phyloP scores from a whole-genome alignment of 78 protist species.

The Dictyostelium capitatum region DNA sequence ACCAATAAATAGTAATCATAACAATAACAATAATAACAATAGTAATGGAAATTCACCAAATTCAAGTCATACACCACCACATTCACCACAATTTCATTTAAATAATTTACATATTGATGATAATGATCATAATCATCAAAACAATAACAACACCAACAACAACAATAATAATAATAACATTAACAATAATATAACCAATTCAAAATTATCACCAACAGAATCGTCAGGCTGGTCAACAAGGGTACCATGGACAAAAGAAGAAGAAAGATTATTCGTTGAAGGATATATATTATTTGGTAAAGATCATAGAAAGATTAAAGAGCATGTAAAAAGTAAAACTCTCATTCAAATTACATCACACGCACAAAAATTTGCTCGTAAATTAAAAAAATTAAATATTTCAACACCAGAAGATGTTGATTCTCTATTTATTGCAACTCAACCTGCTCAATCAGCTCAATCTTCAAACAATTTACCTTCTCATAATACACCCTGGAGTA shows the following conservation, averaged over 20 bases:
- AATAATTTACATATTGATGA: background rate
- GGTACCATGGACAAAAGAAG: slow-evolving; percentile 56
- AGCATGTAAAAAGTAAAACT: slow-evolving; percentile 22
- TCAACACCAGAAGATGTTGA: background rate
- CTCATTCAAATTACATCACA: slow-evolving; percentile 35
- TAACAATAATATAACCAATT: background rate
- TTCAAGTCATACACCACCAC: slow-evolving; percentile 8
- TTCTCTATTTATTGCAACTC: background rate
- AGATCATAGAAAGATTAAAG: slow-evolving; percentile 60
- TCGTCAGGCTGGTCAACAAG: background rate
- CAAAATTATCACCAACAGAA: background rate
- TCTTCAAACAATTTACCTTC: slow-evolving; percentile 22
- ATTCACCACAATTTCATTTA: background rate
- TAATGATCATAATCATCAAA: background rate
- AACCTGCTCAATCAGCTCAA: background rate
- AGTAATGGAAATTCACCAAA: background rate
- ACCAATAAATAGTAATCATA: background rate
- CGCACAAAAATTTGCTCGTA: slow-evolving; percentile 19
- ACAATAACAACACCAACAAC: background rate
- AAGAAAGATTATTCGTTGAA: slow-evolving; percentile 26
- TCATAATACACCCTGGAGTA: slow-evolving; percentile 65
- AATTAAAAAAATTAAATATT: slow-evolving; percentile 6
- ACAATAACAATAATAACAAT: no score
- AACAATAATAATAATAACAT: background rate
- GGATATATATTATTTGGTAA: slow-evolving; percentile 35